phyloP scores from a whole-genome alignment of 352 stramenopile species.

The Globisporangium ultimum region DNA sequence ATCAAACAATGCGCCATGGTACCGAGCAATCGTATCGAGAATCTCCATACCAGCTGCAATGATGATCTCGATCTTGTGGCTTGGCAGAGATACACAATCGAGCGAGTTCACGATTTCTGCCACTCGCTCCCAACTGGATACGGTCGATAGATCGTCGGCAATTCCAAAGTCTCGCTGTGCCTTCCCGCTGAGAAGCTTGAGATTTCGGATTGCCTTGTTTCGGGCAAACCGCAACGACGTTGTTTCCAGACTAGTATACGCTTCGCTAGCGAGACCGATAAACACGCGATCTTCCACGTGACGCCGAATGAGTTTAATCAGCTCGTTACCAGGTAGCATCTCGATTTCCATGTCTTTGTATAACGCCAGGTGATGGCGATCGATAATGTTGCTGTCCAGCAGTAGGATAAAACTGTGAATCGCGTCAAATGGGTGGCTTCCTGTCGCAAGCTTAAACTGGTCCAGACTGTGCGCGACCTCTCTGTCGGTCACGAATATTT shows the following conservation, averaged over 20 bases:
- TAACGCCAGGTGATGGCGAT: constrained; percentile 56
- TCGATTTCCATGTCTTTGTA: constrained; percentile 62
- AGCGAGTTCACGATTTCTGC: constrained; percentile 57
- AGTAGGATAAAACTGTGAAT: constrained; percentile 62
- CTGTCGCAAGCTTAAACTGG: constrained; percentile 47
- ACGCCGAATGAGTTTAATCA: constrained; percentile 69
- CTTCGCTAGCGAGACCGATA: constrained; percentile 42
- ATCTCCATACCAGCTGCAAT: constrained; percentile 52
- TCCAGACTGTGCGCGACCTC: constrained; percentile 44
- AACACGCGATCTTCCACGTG: constrained; percentile 83
- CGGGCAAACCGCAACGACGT: constrained; percentile 30
- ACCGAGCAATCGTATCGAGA: constrained; percentile 40
- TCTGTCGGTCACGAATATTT: constrained; percentile 75
- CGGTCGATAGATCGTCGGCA: constrained; percentile 46
- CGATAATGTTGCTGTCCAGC: constrained; percentile 68
- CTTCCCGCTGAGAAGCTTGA: constrained; percentile 59
- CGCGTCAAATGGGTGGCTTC: constrained; percentile 41
- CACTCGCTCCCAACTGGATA: constrained; percentile 56
- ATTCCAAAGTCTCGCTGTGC: constrained; percentile 61
- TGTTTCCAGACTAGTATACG: constrained; percentile 59
- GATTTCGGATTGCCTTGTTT: constrained; percentile 36
- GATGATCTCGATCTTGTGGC: constrained; percentile 82
- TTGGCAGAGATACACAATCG: constrained; percentile 75
- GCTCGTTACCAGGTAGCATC: constrained; percentile 66
- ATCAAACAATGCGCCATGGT: constrained; percentile 55